Percentiles rank a stretch among this genome's conserved stretches.
These are phyloP conservation scores for Alternaria dauci DNA, from an alignment of 2,329 filamentous ascomycete genomes.

Conservation along the genomic window DNA sequence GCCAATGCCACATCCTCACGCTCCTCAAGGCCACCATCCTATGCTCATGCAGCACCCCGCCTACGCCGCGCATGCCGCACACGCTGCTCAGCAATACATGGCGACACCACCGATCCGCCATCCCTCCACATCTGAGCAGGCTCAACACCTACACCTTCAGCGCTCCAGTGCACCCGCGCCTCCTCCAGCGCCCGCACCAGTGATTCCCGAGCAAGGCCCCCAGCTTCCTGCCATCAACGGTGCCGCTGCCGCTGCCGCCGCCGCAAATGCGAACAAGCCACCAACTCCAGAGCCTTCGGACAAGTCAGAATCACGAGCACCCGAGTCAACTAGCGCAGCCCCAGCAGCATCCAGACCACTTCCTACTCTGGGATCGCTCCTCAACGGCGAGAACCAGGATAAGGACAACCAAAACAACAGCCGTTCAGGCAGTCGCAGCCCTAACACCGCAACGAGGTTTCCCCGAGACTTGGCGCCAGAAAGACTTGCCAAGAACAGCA, in stretches of 20 bases:
- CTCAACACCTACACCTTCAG: slow-evolving; percentile 48
- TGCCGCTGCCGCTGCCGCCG: slow-evolving; percentile 28
- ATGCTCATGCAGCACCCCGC: slow-evolving; percentile 40
- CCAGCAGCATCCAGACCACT: slow-evolving; percentile 53
- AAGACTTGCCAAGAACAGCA: slow-evolving; percentile 44
- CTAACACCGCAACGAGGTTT: slow-evolving; percentile 41
- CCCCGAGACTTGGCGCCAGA: slow-evolving; percentile 45
- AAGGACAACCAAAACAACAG: slow-evolving; percentile 46
- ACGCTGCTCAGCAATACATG: slow-evolving; percentile 46
- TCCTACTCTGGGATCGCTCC: slow-evolving; percentile 52
- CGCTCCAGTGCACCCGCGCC: slow-evolving; percentile 38
- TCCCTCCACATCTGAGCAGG: slow-evolving; percentile 53
- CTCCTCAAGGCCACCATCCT: slow-evolving; percentile 41
- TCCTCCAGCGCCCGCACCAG: slow-evolving; percentile 26
- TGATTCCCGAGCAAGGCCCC: slow-evolving; percentile 45
- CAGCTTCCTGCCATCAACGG: slow-evolving; percentile 49
- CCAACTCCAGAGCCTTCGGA: slow-evolving; percentile 42
- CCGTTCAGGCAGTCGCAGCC: slow-evolving; percentile 55
- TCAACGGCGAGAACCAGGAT: slow-evolving; percentile 41
- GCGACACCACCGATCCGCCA: slow-evolving; percentile 51
- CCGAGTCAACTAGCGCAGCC: slow-evolving; percentile 36
- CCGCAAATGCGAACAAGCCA: slow-evolving; percentile 37
- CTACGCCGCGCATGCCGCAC: slow-evolving; percentile 41
- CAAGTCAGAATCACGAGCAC: slow-evolving; percentile 56
- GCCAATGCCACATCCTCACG: slow-evolving; percentile 51